Evolutionary conservation across 768 basidiomycete species (phyloP).

Genomic region (Russula lepida): DNA sequence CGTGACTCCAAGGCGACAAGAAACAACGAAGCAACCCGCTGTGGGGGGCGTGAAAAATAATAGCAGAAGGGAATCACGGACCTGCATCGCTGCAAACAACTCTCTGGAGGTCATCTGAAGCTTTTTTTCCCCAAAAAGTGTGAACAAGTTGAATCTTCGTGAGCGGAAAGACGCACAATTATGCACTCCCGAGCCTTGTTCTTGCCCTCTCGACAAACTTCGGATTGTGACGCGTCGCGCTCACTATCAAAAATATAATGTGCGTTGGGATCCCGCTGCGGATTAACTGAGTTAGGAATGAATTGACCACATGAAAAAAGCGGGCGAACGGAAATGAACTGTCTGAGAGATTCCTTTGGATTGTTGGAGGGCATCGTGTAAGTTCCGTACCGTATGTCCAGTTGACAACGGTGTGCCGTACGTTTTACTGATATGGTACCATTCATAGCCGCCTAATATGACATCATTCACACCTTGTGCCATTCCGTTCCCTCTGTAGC

Average conservation of each 20-base stretch:
- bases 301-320: neutral
- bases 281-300: neutral
- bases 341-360: conserved; percentile 25
- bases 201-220: conserved; percentile 47
- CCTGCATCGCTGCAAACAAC: conserved; percentile 69
- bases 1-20: neutral
- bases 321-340: conserved; percentile 36
- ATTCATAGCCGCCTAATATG: neutral
- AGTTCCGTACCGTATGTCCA: neutral
- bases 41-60: neutral
- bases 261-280: conserved; percentile 31
- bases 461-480: neutral
- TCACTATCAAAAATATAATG: conserved; percentile 58
- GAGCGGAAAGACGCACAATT: neutral
- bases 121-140: neutral
- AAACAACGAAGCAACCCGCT: neutral
- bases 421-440: neutral
- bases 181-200: conserved; percentile 45
- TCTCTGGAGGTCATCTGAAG: conserved; percentile 34
- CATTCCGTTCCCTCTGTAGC: neutral
- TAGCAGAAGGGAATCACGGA: conserved; percentile 21
- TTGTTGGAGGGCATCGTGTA: neutral
- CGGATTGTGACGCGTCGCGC: conserved; percentile 45
- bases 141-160: neutral
- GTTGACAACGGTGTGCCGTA: neutral